Base-by-base conservation (phyloP, 257 asterid species). In the Solanum pimpinellifolium region DNA sequence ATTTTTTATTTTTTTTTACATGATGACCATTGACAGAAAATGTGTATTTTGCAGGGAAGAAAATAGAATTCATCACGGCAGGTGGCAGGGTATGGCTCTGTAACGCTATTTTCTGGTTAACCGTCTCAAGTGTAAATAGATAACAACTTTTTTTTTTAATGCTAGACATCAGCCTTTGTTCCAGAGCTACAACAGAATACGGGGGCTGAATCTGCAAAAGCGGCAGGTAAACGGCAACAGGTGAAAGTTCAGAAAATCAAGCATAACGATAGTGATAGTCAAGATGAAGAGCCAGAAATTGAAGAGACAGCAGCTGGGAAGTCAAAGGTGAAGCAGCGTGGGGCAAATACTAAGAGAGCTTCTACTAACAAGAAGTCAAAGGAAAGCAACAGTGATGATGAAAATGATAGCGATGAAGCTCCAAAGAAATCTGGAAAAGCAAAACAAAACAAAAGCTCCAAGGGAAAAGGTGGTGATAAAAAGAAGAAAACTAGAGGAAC, bases 121-220 rank as follows among this genome's bases (percentile, higher is more conserved):
- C 80, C 72, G 23, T 83, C 83, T 59, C 74, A 78, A 27, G 27
- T 29, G 66, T 75, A 39, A 37, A 33, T 85, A 41, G 56, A 70
- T 87, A 59, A 78, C 21, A 62, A 6, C 0, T 27, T 8, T 18
- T 84, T 73, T 44, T 47, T 72, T 37, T 37, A 86, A 83, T 89
- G 78, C 88, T 92, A 97, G 99, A 95, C 99, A 75, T 90, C 99
- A 81, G 99, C 99, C 83, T 93, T 90, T 84, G 97, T 97, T 77
- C 98, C 99, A 4, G 99, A 97, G 89, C 84, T 96, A 88, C 99
- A 97, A 92, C 93, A 95, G 90, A 87, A 93, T 85, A 89, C 88
- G 49, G 98, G 96, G 80, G 88, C 89, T 41, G 98, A 94, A 90
- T 91, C 93, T 83, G 87, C 90, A 25, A 93, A 93, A 92, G 94